Evolutionary conservation across 176 grass and related monocot species (phyloP), one percentile per base, ranked within the genome.

Genomic region (Zoysia pacifica): DNA sequence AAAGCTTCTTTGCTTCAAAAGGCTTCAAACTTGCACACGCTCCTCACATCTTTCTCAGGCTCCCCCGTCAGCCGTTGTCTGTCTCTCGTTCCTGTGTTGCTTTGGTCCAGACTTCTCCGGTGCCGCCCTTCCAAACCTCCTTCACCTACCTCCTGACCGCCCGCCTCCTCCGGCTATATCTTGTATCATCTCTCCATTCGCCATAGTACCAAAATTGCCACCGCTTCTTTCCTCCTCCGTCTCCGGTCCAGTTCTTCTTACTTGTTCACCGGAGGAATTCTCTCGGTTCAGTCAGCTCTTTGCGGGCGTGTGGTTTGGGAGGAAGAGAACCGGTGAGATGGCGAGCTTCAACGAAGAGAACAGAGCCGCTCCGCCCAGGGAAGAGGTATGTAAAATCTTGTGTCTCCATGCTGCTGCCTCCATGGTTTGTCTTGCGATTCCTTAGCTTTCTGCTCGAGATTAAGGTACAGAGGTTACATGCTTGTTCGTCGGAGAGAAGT

Each of bases 271-370:
- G 28, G 28, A 28, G 28, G 28, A 28, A 28, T 28, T 28, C 28
- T 28, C 28, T 28, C 28, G 0, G 28, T 28, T 28, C 28, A 28
- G 28, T 28, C 28, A 28, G 28, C 28, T 28, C 28, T 28, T 28
- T 28, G 28, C 28, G 28, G 28, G 28, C 28, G 28, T 28, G 28
- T 28, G 28, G 28, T 28, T 28, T 28, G 28, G 28, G 28, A 28
- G 28, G 28, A 28, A 12, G 41, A 42, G 19, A 18, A 45, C 8
- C 9, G 2, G 28, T 4, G 10, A 60, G 76, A 86, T 86, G 84
- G 77, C 77, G 42, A 86, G 77, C 77, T 68, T 75, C 62, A 60
- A 60, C 20, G 77, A 74, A 43, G 51, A 75, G 2, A 80, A 59
- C 43, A 51, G 70, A 9, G 51, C 84, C 11, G 70, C 62, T 28